phyloP scores from a whole-genome alignment of 768 basidiomycete genomes.

The Xerocomellus dryophilus region DNA sequence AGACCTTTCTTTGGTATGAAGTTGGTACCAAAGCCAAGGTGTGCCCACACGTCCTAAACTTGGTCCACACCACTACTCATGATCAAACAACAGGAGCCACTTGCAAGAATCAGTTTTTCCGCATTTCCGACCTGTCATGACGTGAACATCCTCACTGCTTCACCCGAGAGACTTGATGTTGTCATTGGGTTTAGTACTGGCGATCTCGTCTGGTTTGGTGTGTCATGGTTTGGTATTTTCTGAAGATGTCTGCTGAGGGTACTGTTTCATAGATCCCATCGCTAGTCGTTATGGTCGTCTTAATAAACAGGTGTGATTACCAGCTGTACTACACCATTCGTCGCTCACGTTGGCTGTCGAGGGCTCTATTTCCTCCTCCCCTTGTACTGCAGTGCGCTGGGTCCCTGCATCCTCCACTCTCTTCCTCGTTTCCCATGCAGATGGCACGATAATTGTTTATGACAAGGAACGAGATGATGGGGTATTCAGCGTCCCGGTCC shows the following conservation, averaged over 20 bases:
- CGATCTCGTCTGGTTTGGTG: constrained; percentile 95
- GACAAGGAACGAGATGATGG: constrained; percentile 92
- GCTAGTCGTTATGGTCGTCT: constrained; percentile 78
- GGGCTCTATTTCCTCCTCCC: constrained; percentile 76
- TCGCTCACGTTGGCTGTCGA: constrained; percentile 27
- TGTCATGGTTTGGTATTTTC: constrained; percentile 20
- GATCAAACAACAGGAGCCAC: constrained; percentile 65
- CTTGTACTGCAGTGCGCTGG: constrained; percentile 90
- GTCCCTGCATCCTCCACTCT: constrained; percentile 76
- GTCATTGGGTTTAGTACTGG: constrained; percentile 92
- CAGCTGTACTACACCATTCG: background rate
- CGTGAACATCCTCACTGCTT: constrained; percentile 76
- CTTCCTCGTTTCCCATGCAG: constrained; percentile 84
- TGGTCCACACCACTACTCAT: constrained; percentile 7
- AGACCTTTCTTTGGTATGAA: constrained; percentile 85
- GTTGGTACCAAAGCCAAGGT: constrained; percentile 84
- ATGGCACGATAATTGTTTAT: constrained; percentile 85
- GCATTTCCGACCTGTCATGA: constrained; percentile 89
- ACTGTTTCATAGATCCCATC: constrained; percentile 59
- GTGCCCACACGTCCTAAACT: constrained; percentile 11
- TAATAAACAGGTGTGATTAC: constrained; percentile 68
- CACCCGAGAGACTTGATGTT: constrained; percentile 76
- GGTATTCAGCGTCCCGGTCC: constrained; percentile 61
- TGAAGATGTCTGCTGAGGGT: constrained; percentile 1
- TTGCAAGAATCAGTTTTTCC: constrained; percentile 81